Evolutionary conservation across 129 eudicot species (phyloP).

Genomic region (Apium graveolens): DNA sequence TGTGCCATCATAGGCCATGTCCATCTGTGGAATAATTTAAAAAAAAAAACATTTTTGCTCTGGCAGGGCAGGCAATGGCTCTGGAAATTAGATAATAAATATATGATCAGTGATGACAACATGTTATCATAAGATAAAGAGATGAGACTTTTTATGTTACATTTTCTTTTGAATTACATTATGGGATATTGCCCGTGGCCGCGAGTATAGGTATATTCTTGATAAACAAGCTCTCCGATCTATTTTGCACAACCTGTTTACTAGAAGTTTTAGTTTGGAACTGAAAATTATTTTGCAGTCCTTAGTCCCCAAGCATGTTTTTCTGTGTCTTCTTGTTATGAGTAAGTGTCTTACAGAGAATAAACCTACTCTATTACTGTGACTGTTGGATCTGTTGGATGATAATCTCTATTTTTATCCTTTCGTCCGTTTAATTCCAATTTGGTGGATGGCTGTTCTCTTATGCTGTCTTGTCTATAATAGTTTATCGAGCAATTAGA

Average conservation of each 20-base stretch:
- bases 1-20: background rate
- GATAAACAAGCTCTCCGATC: background rate
- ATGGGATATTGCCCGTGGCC: background rate
- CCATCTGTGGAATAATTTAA: background rate
- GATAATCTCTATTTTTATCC: background rate
- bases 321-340: background rate
- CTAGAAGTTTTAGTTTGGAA: background rate
- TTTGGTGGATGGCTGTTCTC: background rate
- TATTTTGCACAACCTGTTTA: background rate
- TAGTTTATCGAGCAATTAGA: conserved; percentile 80
- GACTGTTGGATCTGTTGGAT: background rate
- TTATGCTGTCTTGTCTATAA: conserved; percentile 14
- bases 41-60: background rate
- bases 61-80: background rate
- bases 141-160: background rate
- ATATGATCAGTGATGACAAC: background rate
- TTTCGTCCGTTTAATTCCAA: background rate
- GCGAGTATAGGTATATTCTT: background rate
- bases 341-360: background rate
- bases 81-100: background rate
- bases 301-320: background rate
- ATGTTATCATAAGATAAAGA: background rate
- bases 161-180: background rate
- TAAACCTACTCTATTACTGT: background rate
- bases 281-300: background rate